Percentiles rank a stretch among this genome's conserved stretches.
phyloP scores from a whole-genome alignment of 495 filamentous ascomycete genomes.

The Glarea lozoyensis region DNA sequence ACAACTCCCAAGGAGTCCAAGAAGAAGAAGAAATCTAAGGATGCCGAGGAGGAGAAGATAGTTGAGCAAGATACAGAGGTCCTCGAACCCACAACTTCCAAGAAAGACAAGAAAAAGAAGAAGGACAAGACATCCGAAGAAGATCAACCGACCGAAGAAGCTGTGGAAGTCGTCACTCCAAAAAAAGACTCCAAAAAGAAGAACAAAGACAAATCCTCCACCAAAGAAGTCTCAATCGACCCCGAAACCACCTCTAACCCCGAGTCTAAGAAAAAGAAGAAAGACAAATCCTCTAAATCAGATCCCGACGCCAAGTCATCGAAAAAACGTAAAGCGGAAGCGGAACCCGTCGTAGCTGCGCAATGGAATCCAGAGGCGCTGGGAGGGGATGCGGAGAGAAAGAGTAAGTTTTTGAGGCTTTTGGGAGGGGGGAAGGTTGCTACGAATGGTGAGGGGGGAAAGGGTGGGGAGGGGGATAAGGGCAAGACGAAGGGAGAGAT shows the following conservation, averaged over 20 bases:
- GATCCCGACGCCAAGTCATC: background rate
- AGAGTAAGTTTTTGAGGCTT: constrained; percentile 48
- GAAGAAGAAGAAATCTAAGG: background rate
- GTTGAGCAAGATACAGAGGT: background rate
- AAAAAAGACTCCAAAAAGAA: too few relatives aligned
- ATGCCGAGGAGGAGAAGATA: too few relatives aligned
- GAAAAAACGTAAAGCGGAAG: background rate
- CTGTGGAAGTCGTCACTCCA: too few relatives aligned
- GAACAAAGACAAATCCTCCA: too few relatives aligned
- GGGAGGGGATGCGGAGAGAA: constrained; percentile 37
- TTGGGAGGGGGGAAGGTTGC: constrained; percentile 38
- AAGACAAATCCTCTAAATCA: background rate
- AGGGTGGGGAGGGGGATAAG: constrained; percentile 4
- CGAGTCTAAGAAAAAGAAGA: background rate
- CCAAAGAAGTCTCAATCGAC: too few relatives aligned
- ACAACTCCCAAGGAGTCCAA: background rate
- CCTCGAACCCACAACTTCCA: background rate
- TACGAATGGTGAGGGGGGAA: constrained; percentile 9
- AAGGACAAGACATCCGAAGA: too few relatives aligned
- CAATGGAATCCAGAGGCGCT: constrained; percentile 46
- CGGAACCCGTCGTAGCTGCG: constrained; percentile 6
- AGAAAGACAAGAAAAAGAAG: too few relatives aligned
- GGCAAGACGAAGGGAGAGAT: constrained; percentile 13
- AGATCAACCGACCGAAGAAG: too few relatives aligned
- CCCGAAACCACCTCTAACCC: too few relatives aligned